Percentiles rank a stretch among this genome's conserved stretches.
phyloP scores from a whole-genome alignment of 768 basidiomycete species.

The Tylopilus sp. region DNA sequence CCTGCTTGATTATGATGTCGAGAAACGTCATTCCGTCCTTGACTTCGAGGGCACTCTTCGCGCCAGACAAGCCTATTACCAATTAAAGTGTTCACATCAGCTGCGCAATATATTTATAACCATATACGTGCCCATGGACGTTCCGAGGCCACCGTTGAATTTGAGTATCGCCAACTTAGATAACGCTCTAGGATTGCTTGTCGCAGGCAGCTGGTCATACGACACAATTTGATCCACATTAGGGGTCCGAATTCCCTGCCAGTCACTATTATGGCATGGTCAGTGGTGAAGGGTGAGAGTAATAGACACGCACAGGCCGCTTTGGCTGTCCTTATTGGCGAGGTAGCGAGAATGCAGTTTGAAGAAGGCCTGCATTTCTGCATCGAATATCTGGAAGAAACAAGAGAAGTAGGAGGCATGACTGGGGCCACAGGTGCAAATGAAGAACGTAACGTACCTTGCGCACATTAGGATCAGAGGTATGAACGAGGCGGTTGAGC shows the following conservation, averaged over 20 bases:
- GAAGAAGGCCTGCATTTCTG: conserved; percentile 96
- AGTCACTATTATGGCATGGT: conserved; percentile 51
- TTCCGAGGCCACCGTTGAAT: conserved; percentile 91
- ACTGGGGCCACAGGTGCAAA: conserved; percentile 33
- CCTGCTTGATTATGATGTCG: conserved; percentile 90
- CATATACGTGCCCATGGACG: conserved; percentile 70
- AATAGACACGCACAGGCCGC: conserved; percentile 67
- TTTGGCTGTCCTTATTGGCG: conserved; percentile 78
- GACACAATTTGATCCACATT: conserved; percentile 82
- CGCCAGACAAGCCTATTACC: conserved; percentile 67
- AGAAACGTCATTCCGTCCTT: conserved; percentile 98
- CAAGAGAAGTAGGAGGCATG: conserved; percentile 4
- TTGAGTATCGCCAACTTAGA: conserved; percentile 95
- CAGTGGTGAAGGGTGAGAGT: conserved; percentile 1
- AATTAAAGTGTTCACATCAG: conserved; percentile 1
- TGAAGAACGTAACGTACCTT: conserved; percentile 43
- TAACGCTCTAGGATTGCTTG: conserved; percentile 61
- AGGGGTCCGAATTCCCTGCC: conserved; percentile 88
- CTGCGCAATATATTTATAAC: neutral
- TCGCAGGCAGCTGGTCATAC: conserved; percentile 66
- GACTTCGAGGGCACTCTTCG: conserved; percentile 93
- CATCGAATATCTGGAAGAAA: conserved; percentile 58
- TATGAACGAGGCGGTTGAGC: conserved; percentile 60
- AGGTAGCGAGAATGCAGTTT: conserved; percentile 95
- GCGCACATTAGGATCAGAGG: conserved; percentile 50